Percentiles rank a stretch among this genome's conserved stretches.
Conservation (phyloP, 1,139 yeast species). For the Saccharomyces hybrid region DNA sequence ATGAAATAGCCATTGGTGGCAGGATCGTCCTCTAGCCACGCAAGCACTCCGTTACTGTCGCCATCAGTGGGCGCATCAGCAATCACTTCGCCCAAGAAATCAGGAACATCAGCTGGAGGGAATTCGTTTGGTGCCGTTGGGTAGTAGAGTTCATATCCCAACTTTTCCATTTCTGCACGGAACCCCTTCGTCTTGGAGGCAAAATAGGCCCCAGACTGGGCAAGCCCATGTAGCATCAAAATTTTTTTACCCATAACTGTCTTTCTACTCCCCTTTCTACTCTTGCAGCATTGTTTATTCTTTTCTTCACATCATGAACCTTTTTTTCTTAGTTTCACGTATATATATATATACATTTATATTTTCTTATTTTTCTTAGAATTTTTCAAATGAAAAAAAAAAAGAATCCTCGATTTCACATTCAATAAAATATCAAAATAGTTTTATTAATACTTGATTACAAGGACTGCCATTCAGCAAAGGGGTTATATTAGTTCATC, state of each 20-base stretch:
- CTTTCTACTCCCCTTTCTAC: neutral
- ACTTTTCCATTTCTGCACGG: conserved; percentile 53
- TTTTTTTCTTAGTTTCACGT: neutral
- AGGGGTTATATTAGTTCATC: neutral
- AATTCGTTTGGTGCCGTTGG: conserved; percentile 55
- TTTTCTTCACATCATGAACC: neutral
- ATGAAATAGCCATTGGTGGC: conserved; percentile 19
- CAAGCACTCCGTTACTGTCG: conserved; percentile 14
- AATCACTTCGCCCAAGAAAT: conserved; percentile 11
- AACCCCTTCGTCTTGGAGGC: conserved; percentile 70
- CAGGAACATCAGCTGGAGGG: conserved; percentile 27
- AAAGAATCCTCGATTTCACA: neutral
- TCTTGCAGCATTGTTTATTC: neutral
- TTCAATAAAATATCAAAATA: neutral
- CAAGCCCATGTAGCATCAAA: conserved; percentile 50
- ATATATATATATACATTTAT: neutral
- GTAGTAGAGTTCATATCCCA: conserved; percentile 60
- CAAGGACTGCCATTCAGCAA: neutral
- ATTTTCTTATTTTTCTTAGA: neutral
- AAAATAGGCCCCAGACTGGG: conserved; percentile 66
- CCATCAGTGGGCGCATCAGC: conserved; percentile 7
- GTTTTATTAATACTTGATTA: neutral
- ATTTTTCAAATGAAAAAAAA: neutral
- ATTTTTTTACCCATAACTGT: conserved; percentile 29
- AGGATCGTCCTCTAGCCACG: conserved; percentile 28